Conservation (phyloP, 805 yeast genomes). For the Ogataea allantospora region DNA sequence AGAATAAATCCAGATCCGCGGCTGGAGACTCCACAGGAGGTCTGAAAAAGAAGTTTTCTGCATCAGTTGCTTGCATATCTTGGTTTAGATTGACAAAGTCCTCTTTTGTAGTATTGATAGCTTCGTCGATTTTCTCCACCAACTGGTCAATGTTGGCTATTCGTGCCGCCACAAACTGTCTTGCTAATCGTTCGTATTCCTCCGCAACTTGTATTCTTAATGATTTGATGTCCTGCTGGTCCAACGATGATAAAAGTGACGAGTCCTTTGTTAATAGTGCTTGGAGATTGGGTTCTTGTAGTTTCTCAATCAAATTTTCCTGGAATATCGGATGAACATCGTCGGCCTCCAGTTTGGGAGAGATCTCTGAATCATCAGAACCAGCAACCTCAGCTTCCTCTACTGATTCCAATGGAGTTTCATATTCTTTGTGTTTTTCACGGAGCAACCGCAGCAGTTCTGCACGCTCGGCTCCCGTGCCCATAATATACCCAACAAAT, state of each 20-base stretch:
- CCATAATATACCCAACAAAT: constrained; percentile 18
- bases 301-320: constrained; percentile 11
- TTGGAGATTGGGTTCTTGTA: constrained; percentile 11
- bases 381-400: not conserved
- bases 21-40: constrained; percentile 10
- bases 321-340: constrained; percentile 8
- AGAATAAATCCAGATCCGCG: constrained; percentile 15
- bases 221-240: constrained; percentile 18
- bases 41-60: constrained; percentile 5
- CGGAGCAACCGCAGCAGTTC: constrained; percentile 11
- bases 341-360: constrained; percentile 4
- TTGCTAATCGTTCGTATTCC: constrained; percentile 33
- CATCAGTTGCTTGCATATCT: constrained; percentile 15
- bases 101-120: constrained; percentile 24
- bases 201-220: constrained; percentile 25
- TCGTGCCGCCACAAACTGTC: constrained; percentile 31
- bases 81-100: constrained; percentile 20
- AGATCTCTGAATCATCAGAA: not conserved
- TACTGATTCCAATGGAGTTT: not conserved
- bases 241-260: constrained; percentile 4
- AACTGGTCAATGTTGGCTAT: constrained; percentile 33
- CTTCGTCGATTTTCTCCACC: constrained; percentile 32
- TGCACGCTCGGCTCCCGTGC: constrained; percentile 16
- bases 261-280: not conserved
- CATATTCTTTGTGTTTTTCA: constrained; percentile 11